phyloP scores from a whole-genome alignment of 306 rosid species.

The Mucuna pruriens region DNA sequence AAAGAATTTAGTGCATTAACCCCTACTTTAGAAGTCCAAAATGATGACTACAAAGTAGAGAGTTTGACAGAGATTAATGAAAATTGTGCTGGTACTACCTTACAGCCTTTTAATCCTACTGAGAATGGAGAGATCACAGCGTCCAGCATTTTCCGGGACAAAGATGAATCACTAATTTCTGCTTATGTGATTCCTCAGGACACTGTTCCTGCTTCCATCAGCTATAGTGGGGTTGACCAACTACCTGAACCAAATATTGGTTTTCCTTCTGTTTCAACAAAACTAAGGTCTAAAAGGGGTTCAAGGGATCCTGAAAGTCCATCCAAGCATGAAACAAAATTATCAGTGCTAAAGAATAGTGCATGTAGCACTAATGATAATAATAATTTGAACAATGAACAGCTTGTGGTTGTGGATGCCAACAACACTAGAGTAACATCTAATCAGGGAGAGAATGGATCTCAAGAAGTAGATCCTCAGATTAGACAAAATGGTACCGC shows the following conservation, averaged over 20 bases:
- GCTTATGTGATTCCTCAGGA: slow-evolving; percentile 47
- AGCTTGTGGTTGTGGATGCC: slow-evolving; percentile 42
- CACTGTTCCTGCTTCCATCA: slow-evolving; percentile 42
- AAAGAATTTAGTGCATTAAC: slow-evolving; percentile 38
- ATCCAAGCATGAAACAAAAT: slow-evolving; percentile 56
- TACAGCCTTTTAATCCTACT: slow-evolving; percentile 46
- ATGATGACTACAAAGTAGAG: slow-evolving; percentile 42
- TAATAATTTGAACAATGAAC: slow-evolving; percentile 47
- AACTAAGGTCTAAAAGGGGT: slow-evolving; percentile 65
- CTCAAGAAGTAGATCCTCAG: slow-evolving; percentile 49
- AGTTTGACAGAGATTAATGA: slow-evolving; percentile 43
- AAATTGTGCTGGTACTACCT: slow-evolving; percentile 45
- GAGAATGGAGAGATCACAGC: slow-evolving; percentile 46
- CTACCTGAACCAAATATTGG: slow-evolving; percentile 52
- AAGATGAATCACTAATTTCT: slow-evolving; percentile 54
- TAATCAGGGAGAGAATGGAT: slow-evolving; percentile 54
- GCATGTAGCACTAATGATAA: slow-evolving; percentile 45
- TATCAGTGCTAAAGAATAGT: slow-evolving; percentile 53
- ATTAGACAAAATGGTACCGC: slow-evolving; percentile 46
- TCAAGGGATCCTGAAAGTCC: slow-evolving; percentile 65
- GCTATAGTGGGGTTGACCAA: slow-evolving; percentile 46
- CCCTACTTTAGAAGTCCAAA: slow-evolving; percentile 50
- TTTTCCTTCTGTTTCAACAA: slow-evolving; percentile 56
- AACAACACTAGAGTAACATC: slow-evolving; percentile 39
- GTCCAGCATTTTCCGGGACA: slow-evolving; percentile 47